Conservation (phyloP, 1,284 basidiomycete species). For the Salmacisia buchloeana region DNA sequence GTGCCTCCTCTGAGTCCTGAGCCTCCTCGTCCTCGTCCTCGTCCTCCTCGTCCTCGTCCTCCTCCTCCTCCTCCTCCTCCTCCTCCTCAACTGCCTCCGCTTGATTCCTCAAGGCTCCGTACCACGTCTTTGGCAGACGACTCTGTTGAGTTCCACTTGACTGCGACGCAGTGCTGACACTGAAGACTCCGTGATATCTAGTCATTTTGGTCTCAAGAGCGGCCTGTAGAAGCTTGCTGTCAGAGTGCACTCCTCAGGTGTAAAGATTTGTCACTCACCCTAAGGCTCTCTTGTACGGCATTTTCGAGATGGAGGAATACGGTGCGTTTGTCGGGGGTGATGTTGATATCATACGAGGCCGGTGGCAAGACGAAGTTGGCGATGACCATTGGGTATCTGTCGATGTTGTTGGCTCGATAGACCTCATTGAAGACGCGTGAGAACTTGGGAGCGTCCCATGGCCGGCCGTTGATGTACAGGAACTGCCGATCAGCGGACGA, state of each 20-base stretch:
- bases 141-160: neutral
- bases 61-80: constrained; percentile 23
- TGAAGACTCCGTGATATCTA: neutral
- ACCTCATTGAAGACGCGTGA: constrained; percentile 44
- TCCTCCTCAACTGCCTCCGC: constrained; percentile 18
- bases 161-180: neutral
- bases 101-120: constrained; percentile 47
- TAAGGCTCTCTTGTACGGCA: constrained; percentile 71
- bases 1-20: constrained; percentile 2
- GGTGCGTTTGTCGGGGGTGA: constrained; percentile 92
- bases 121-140: neutral
- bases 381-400: constrained; percentile 64
- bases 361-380: constrained; percentile 76
- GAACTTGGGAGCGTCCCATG: constrained; percentile 66
- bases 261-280: constrained; percentile 55
- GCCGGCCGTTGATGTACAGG: constrained; percentile 88
- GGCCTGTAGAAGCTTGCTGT: neutral
- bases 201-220: neutral
- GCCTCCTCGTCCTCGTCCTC: neutral
- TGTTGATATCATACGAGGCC: constrained; percentile 86
- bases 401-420: constrained; percentile 39
- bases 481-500: constrained; percentile 73
- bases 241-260: neutral
- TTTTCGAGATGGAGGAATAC: constrained; percentile 85
- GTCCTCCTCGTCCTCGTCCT: constrained; percentile 14